A percentile compares a stretch with the other conserved stretches of the same genome.
phyloP scores from a whole-genome alignment of 1,284 basidiomycete genomes.

The Singerocomus rubriflavus region DNA sequence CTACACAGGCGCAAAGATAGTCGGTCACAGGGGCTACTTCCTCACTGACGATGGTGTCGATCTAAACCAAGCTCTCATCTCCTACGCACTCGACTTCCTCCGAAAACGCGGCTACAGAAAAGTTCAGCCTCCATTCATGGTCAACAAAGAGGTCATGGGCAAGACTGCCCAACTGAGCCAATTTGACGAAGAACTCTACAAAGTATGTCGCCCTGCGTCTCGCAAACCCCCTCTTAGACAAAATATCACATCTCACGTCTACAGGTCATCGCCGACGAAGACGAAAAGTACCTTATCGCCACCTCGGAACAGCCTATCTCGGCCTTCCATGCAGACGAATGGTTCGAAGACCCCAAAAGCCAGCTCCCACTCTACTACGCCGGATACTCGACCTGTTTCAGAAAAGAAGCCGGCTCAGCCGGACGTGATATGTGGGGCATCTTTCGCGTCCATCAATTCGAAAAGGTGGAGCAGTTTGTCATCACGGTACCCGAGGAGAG shows the following conservation, averaged over 20 bases:
- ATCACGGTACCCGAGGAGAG: constrained; percentile 93
- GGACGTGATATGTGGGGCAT: constrained; percentile 99
- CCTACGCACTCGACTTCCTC: constrained; percentile 94
- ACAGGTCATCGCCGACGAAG: constrained; percentile 83
- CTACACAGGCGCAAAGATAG: constrained; percentile 89
- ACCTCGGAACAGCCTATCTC: constrained; percentile 99
- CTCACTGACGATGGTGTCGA: constrained; percentile 94
- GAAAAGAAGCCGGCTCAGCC: constrained; percentile 96
- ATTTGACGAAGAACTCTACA: constrained; percentile 98
- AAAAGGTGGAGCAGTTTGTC: constrained; percentile 98
- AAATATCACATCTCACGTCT: background rate
- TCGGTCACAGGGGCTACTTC: constrained; percentile 96
- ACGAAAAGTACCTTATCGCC: constrained; percentile 98
- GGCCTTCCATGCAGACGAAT: constrained; percentile 92
- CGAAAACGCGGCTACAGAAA: constrained; percentile 85
- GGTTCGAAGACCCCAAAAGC: constrained; percentile 90
- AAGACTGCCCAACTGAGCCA: constrained; percentile 98
- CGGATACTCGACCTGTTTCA: constrained; percentile 94
- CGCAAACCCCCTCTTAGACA: background rate
- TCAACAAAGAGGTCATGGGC: constrained; percentile 97
- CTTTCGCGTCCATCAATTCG: constrained; percentile 99
- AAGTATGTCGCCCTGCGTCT: constrained; percentile 45
- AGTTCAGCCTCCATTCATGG: constrained; percentile 97
- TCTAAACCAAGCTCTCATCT: constrained; percentile 95
- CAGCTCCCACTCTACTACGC: constrained; percentile 90